Conservation (phyloP, 345 rosid genomes). For the Citropsis articulata region DNA sequence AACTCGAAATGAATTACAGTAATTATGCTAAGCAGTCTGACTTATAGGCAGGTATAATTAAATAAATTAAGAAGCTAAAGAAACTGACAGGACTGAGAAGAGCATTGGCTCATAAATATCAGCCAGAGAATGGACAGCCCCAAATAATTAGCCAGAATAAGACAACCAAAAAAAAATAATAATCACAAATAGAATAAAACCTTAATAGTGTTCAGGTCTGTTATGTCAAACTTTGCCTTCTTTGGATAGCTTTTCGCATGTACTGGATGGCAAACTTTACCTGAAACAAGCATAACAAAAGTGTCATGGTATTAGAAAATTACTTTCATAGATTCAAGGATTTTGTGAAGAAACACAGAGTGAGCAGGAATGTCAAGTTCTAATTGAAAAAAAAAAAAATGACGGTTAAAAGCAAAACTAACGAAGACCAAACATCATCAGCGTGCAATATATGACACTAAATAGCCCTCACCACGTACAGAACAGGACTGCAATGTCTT, state of each 20-base stretch:
- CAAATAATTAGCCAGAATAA: slow-evolving; percentile 3
- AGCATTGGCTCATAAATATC: not conserved
- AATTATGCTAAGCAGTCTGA: not conserved
- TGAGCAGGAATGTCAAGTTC: not conserved
- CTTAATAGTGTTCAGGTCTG: slow-evolving; percentile 76
- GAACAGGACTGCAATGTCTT: not conserved
- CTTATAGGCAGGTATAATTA: not conserved
- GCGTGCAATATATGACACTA: not conserved
- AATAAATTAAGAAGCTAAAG: not conserved
- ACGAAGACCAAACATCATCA: not conserved
- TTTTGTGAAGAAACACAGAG: not conserved
- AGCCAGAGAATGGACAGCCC: not conserved
- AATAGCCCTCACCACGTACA: not conserved
- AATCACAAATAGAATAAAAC: slow-evolving; percentile 27
- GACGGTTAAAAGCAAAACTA: not conserved
- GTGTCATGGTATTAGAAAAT: not conserved
- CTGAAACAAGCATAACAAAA: slow-evolving; percentile 34
- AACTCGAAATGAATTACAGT: not conserved
- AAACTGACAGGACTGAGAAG: not conserved
- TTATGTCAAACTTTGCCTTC: slow-evolving; percentile 84
- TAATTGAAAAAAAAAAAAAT: not conserved
- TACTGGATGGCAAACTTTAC: slow-evolving; percentile 90
- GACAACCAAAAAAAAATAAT: not conserved
- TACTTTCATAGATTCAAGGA: not conserved
- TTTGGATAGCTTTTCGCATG: slow-evolving; percentile 75